These are phyloP conservation scores for Leucosporidium yakuticum DNA, from an alignment of 768 basidiomycete species.

Conservation along the genomic window DNA sequence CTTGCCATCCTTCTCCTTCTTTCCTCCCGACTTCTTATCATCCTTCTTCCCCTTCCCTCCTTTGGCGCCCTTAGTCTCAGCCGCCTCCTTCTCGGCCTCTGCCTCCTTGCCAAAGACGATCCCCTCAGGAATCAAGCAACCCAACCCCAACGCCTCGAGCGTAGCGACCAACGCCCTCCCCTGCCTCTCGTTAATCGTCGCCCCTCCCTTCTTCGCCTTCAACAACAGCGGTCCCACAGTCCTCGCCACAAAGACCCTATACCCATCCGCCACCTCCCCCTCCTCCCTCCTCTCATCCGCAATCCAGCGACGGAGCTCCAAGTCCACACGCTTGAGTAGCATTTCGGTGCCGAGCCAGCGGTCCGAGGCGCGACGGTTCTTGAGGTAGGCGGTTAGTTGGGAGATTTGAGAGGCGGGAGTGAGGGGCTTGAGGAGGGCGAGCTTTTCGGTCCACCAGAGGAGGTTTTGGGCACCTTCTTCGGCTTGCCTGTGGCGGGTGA, in stretches of 20 bases:
- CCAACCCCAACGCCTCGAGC: conserved; percentile 17
- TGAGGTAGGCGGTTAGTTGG: conserved; percentile 46
- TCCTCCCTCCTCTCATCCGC: conserved; percentile 48
- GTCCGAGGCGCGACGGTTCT: conserved; percentile 49
- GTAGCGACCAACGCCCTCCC: conserved; percentile 45
- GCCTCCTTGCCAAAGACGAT: conserved; percentile 20
- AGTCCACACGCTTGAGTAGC: conserved; percentile 53
- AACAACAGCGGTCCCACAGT: conserved; percentile 24
- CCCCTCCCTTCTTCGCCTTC: conserved; percentile 44
- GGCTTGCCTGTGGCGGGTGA: background rate
- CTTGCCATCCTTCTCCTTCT: conserved; percentile 32
- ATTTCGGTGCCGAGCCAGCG: conserved; percentile 53
- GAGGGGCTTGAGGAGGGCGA: conserved; percentile 46
- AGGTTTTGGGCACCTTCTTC: conserved; percentile 31
- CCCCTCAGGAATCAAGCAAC: conserved; percentile 23
- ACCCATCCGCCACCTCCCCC: conserved; percentile 48
- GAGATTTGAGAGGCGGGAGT: conserved; percentile 43
- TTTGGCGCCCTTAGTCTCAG: background rate
- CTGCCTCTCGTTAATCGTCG: conserved; percentile 45
- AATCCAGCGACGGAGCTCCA: conserved; percentile 55
- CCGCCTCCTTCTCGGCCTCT: conserved; percentile 5
- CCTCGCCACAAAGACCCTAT: conserved; percentile 51
- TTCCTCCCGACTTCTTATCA: conserved; percentile 23
- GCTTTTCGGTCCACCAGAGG: conserved; percentile 55
- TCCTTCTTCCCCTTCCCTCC: conserved; percentile 13